Evolutionary conservation across 768 basidiomycete genomes (phyloP).

Genomic region (Hysterangium stoloniferum): DNA sequence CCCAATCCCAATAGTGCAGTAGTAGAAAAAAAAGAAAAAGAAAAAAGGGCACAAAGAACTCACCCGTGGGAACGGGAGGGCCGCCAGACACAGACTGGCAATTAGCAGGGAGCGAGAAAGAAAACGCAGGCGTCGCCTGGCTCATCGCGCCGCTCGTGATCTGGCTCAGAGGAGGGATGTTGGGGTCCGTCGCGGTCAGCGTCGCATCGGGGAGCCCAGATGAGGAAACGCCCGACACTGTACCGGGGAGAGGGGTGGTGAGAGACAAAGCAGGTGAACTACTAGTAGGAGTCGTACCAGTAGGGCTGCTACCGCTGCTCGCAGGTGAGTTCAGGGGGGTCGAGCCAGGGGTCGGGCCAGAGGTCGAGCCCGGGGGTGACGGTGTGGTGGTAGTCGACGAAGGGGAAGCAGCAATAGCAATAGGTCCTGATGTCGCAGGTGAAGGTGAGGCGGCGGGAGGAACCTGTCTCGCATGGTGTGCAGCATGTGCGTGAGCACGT

Average conservation of each 20-base stretch:
- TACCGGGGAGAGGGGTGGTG: too few relatives aligned
- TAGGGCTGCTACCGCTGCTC: too few relatives aligned
- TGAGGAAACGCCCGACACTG: background rate
- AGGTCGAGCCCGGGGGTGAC: too few relatives aligned
- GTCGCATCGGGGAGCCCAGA: constrained; percentile 11
- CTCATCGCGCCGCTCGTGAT: constrained; percentile 61
- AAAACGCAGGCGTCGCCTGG: constrained; percentile 38
- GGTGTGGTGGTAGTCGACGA: too few relatives aligned
- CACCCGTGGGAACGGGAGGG: constrained; percentile 60
- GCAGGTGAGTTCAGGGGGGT: too few relatives aligned
- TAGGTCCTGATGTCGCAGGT: background rate
- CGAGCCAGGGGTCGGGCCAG: too few relatives aligned
- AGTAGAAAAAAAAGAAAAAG: background rate
- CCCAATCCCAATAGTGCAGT: too few relatives aligned
- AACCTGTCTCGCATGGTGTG: too few relatives aligned
- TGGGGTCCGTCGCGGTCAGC: constrained; percentile 27
- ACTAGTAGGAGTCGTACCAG: too few relatives aligned
- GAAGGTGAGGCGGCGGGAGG: background rate
- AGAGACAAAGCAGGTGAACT: too few relatives aligned
- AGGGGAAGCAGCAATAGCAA: background rate
- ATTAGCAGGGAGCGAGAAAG: constrained; percentile 52
- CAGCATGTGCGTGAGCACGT: too few relatives aligned
- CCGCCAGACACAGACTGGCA: constrained; percentile 57
- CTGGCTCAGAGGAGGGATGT: constrained; percentile 48
- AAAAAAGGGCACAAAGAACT: constrained; percentile 16